These are phyloP conservation scores for Earliella scabrosa DNA, from an alignment of 1,284 basidiomycete species.

Conservation along the genomic window DNA sequence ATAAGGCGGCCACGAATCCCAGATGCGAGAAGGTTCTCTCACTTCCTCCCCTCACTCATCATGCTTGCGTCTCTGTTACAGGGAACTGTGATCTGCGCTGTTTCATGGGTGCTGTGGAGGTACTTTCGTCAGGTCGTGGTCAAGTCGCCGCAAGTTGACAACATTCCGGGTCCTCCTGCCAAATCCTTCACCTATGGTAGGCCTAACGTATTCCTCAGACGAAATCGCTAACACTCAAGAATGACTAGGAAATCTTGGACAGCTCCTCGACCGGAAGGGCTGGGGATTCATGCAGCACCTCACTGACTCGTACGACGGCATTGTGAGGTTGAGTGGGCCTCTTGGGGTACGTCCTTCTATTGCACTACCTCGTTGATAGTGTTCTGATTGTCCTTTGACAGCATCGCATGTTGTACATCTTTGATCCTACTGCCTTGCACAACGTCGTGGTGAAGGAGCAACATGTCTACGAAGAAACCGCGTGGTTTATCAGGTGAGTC, in stretches of 20 bases:
- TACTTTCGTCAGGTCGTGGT: conserved; percentile 11
- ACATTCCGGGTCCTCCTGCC: conserved; percentile 18
- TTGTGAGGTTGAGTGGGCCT: conserved; percentile 15
- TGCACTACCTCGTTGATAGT: neutral
- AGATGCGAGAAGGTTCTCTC: no score
- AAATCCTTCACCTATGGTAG: conserved; percentile 15
- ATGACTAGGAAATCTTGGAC: conserved; percentile 19
- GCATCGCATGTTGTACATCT: conserved; percentile 21
- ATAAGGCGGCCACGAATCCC: no score
- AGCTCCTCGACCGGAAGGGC: conserved; percentile 18
- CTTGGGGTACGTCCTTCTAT: conserved; percentile 10
- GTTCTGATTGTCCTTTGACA: no score
- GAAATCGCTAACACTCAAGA: no score
- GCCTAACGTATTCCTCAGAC: neutral
- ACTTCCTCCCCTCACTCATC: neutral
- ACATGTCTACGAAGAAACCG: conserved; percentile 17
- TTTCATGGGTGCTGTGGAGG: conserved; percentile 18
- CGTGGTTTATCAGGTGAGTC: conserved; percentile 13
- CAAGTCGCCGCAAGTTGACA: conserved; percentile 17
- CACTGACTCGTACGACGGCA: conserved; percentile 6
- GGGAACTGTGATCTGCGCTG: neutral
- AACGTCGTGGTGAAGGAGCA: conserved; percentile 24
- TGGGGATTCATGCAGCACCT: conserved; percentile 21
- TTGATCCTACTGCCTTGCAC: conserved; percentile 21
- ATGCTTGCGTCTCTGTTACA: neutral